These are phyloP conservation scores for Samsoniella hepiali DNA, from an alignment of 2,329 filamentous ascomycete species.

Conservation along the genomic window DNA sequence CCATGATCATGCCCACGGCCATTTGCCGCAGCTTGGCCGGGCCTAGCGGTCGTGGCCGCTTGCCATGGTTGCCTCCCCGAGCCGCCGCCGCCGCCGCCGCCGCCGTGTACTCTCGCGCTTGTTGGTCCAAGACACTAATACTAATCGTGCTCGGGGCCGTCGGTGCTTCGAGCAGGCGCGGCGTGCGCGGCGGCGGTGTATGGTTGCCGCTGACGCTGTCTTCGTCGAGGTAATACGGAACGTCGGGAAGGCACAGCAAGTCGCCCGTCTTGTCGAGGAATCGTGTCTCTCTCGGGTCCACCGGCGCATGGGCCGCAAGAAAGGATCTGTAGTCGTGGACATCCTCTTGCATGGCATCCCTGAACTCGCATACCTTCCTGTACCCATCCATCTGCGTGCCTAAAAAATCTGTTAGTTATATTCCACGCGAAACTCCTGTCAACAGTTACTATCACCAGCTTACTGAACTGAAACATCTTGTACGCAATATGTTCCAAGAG, in stretches of 20 bases:
- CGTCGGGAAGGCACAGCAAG: slow-evolving; percentile 42
- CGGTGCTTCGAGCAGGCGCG: slow-evolving; percentile 6
- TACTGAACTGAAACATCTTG: slow-evolving; percentile 68
- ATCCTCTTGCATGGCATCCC: slow-evolving; percentile 3
- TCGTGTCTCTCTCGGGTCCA: slow-evolving; percentile 56
- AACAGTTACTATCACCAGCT: slow-evolving; percentile 26
- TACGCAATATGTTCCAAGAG: slow-evolving; percentile 60
- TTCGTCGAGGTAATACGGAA: not conserved
- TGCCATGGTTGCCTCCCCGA: not conserved
- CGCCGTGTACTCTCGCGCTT: not conserved
- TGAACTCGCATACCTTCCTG: not conserved
- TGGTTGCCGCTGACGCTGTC: slow-evolving; percentile 7
- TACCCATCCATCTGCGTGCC: slow-evolving; percentile 21
- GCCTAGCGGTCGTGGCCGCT: not conserved
- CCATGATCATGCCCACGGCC: slow-evolving; percentile 25
- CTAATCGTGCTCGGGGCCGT: not conserved
- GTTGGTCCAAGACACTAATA: not conserved
- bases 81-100: not conserved
- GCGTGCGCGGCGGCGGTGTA: not conserved
- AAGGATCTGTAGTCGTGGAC: slow-evolving; percentile 50
- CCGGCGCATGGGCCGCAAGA: slow-evolving; percentile 50
- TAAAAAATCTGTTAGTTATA: slow-evolving; percentile 42
- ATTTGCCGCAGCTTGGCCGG: slow-evolving; percentile 7
- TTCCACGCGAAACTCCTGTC: not conserved
- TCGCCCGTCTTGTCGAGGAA: slow-evolving; percentile 58